Conservation (phyloP, 139 green algal species). For the Chlamydomonas sphaeroides region DNA sequence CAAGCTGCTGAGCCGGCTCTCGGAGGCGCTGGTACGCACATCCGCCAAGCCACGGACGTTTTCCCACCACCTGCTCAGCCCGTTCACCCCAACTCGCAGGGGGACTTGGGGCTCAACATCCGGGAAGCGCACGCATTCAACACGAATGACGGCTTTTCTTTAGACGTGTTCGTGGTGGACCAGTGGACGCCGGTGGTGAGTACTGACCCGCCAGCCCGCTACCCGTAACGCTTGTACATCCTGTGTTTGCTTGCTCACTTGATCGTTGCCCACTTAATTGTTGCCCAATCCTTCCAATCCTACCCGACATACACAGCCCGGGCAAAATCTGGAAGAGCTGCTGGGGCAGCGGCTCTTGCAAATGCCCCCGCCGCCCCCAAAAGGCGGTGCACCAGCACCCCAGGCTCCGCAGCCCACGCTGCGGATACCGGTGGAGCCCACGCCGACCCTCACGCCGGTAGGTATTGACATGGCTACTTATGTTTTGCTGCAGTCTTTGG, state of each 20-base stretch:
- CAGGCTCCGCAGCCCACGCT: neutral
- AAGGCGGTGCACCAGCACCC: conserved; percentile 5
- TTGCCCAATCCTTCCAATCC: no score
- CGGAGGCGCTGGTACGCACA: conserved; percentile 79
- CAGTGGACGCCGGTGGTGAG: conserved; percentile 47
- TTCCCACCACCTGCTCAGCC: no score
- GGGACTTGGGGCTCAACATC: conserved; percentile 97
- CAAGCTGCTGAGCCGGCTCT: conserved; percentile 91
- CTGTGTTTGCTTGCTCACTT: no score
- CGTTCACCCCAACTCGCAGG: conserved; percentile 69
- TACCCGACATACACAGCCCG: no score
- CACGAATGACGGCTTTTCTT: conserved; percentile 90
- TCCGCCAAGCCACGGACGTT: neutral
- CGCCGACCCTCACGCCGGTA: conserved; percentile 1
- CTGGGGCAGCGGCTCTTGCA: conserved; percentile 80
- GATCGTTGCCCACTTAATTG: no score
- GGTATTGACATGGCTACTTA: no score
- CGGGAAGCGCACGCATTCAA: conserved; percentile 99
- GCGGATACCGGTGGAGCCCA: conserved; percentile 41
- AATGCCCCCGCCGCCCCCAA: conserved; percentile 72
- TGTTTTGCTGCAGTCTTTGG: no score
- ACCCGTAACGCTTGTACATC: no score
- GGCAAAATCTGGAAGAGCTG: conserved; percentile 73
- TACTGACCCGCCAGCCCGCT: no score
- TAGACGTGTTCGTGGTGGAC: conserved; percentile 98